phyloP scores from a whole-genome alignment of 257 asterid genomes.

The Penstemon davidsonii region DNA sequence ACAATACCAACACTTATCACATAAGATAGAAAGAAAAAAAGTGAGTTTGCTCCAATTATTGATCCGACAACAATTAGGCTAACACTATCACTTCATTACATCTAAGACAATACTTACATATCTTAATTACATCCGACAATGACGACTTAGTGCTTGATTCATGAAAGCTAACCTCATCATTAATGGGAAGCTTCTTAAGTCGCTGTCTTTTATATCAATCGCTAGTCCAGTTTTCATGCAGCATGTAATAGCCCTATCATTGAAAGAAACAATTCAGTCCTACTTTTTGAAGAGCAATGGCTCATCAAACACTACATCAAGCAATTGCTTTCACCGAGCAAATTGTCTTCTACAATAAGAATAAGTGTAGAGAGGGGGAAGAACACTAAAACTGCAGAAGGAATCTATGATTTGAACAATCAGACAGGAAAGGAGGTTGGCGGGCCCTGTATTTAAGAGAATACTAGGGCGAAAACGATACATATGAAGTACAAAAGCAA shows the following conservation, averaged over 20 bases:
- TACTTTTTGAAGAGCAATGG: slow-evolving; percentile 21
- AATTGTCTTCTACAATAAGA: slow-evolving; percentile 16
- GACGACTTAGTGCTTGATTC: slow-evolving; percentile 26
- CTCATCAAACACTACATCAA: slow-evolving; percentile 14
- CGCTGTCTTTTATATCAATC: slow-evolving; percentile 22
- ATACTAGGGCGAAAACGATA: background rate
- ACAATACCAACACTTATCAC: background rate
- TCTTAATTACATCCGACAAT: slow-evolving; percentile 22
- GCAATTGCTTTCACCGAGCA: slow-evolving; percentile 27
- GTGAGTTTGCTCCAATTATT: slow-evolving; percentile 3
- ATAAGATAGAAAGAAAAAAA: background rate
- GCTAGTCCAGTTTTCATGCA: slow-evolving; percentile 8
- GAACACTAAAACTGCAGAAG: background rate
- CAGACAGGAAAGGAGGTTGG: slow-evolving; percentile 4
- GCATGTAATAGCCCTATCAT: slow-evolving; percentile 24
- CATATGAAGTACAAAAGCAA: background rate
- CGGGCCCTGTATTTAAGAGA: slow-evolving; percentile 1
- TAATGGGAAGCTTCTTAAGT: slow-evolving; percentile 34
- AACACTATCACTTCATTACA: slow-evolving; percentile 18
- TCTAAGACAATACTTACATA: slow-evolving; percentile 19
- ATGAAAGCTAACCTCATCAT: slow-evolving; percentile 28
- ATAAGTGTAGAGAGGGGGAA: background rate
- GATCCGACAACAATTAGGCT: slow-evolving; percentile 13
- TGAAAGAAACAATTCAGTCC: slow-evolving; percentile 27
- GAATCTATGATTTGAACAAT: background rate